Conservation (phyloP, 768 basidiomycete genomes). For the Pulveroboletus sp. region DNA sequence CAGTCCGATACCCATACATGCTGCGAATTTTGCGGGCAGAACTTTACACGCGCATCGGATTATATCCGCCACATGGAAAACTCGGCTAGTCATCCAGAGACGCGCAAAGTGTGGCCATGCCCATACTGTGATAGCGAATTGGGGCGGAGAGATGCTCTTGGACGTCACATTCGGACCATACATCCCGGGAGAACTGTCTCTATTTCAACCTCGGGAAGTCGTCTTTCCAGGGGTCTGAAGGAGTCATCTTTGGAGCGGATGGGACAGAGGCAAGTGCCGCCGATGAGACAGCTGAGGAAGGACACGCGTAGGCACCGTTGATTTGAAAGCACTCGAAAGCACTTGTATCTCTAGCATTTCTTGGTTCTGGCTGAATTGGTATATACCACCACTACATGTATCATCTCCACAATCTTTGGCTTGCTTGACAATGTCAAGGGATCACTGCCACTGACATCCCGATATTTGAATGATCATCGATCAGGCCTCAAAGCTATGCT, state of each 20-base stretch:
- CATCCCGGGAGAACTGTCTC: conserved; percentile 6
- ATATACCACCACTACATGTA: too few relatives aligned
- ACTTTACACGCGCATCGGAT: conserved; percentile 22
- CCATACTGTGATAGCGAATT: conserved; percentile 15
- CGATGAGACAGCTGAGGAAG: conserved; percentile 6
- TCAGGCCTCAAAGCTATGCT: too few relatives aligned
- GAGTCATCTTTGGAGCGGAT: background rate
- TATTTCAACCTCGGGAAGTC: background rate
- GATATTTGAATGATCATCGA: too few relatives aligned
- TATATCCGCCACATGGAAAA: conserved; percentile 21
- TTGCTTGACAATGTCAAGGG: too few relatives aligned
- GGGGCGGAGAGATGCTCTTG: conserved; percentile 28
- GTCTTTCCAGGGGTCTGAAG: background rate
- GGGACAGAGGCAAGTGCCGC: conserved; percentile 5
- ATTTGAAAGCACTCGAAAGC: too few relatives aligned
- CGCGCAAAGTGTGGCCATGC: conserved; percentile 26
- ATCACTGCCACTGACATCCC: too few relatives aligned
- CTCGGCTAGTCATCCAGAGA: conserved; percentile 20
- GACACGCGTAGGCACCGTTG: conserved; percentile 2
- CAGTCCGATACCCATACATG: background rate
- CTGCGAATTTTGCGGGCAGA: conserved; percentile 15
- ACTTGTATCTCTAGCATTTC: background rate
- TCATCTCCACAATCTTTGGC: too few relatives aligned
- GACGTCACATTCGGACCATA: conserved; percentile 19
- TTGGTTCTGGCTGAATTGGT: too few relatives aligned